Base-by-base conservation (phyloP, 805 yeast genomes). In the Saturnispora dispora region DNA sequence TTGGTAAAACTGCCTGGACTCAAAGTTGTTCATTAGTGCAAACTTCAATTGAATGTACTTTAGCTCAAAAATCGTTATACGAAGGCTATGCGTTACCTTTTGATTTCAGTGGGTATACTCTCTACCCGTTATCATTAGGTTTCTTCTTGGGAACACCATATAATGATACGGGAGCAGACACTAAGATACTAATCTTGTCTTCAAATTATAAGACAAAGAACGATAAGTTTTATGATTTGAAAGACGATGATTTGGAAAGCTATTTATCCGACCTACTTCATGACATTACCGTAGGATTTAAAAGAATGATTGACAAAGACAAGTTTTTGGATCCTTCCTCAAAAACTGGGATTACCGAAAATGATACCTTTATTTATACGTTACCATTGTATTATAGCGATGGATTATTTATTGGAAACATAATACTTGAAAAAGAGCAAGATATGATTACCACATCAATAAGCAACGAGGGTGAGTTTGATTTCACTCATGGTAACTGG, bases 331-430 rank as follows among this genome's bases (percentile, higher is more conserved):
- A 51, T 8, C 53, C 55, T 42, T 13, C n/a, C 8, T 27, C 13
- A 7, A 27, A 30, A 2, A 37, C 45, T 32, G 41, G 54, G 6
- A 39, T 54, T n/a, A 10, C 15, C 2, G 10, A 33, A 20, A 50
- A 9, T 15, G 59, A 56, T 41, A 20, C 20, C 10, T 48, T 58
- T 25, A 10, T 35, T 23, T 52, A 46, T 20, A 48, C 48, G 2
- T 41, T 48, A 3, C 48, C 54, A 25, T 13, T 57, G 27, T 59
- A 53, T 48, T 57, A 56, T 30, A 10, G 49, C 5, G 52, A 59
- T 28, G 17, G 53, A 22, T 11, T 50, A 5, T 48, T 45, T 18
- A 46, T 58, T 18, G 58, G 55, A 5, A 51, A 48, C 18, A 40
- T 59, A 18, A 27, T 25, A 11, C n/a, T 59, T 4, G 52, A 51